Percentiles rank a stretch among this genome's conserved stretches.
Conservation (phyloP, 768 basidiomycete species). For the Trametes meyenii region DNA sequence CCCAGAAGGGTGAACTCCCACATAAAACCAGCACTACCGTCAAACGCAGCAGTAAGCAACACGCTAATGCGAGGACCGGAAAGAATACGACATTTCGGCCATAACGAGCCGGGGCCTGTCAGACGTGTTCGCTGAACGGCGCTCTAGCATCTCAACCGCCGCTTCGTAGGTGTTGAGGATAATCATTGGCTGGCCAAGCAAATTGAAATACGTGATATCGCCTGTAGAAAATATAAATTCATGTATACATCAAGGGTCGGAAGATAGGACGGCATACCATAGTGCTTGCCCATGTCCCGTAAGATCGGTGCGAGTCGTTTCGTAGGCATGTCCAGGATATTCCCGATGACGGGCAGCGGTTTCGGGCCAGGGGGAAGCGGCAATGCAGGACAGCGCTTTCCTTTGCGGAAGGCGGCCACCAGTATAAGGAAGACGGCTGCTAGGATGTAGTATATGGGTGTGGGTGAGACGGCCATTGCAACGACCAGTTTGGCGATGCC, state of each 20-base stretch:
- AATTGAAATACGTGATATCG: slow-evolving; percentile 62
- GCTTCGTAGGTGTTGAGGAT: slow-evolving; percentile 66
- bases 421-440: too few species aligned
- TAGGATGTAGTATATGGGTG: too few species aligned
- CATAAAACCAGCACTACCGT: background rate
- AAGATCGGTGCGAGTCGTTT: slow-evolving; percentile 15
- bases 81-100: slow-evolving; percentile 66
- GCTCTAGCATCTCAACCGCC: slow-evolving; percentile 66
- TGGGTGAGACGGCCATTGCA: too few species aligned
- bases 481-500: too few species aligned
- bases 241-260: too few species aligned
- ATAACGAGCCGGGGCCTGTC: slow-evolving; percentile 73
- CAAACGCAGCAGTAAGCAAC: too few species aligned
- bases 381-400: too few species aligned
- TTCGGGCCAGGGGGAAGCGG: slow-evolving; percentile 28
- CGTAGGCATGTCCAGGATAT: slow-evolving; percentile 25
- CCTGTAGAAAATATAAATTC: slow-evolving; percentile 40
- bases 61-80: too few species aligned
- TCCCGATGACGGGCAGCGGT: slow-evolving; percentile 27
- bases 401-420: too few species aligned
- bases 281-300: slow-evolving; percentile 21
- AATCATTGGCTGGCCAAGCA: slow-evolving; percentile 67
- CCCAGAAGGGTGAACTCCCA: slow-evolving; percentile 3
- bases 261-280: too few species aligned
- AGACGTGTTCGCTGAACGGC: slow-evolving; percentile 69